Conservation (phyloP, 2,329 filamentous ascomycete species). For the Penicillium freii region DNA sequence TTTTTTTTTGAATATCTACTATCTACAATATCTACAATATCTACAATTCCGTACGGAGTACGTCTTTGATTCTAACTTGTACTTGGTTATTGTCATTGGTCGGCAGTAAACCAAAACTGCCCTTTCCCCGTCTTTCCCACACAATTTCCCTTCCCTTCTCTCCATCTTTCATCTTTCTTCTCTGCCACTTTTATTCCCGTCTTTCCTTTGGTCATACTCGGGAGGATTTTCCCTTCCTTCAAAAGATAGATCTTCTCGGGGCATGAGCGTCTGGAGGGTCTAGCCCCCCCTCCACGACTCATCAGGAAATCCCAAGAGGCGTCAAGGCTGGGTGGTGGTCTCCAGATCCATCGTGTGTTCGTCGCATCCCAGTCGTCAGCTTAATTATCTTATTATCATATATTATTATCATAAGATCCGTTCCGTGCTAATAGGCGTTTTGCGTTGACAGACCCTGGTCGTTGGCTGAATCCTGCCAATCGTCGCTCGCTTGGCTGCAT, state of each 20-base stretch:
- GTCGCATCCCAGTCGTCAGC: constrained; percentile 4
- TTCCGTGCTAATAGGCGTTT: constrained; percentile 6
- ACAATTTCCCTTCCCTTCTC: constrained; percentile 4
- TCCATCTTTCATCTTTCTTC: background rate
- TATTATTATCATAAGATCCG: constrained; percentile 7
- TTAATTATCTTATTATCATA: constrained; percentile 11
- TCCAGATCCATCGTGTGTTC: constrained; percentile 10
- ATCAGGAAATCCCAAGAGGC: constrained; percentile 4
- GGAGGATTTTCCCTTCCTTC: constrained; percentile 5
- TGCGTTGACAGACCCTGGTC: constrained; percentile 21
- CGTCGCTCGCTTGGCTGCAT: constrained; percentile 19
- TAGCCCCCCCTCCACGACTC: constrained; percentile 28
- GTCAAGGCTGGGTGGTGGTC: constrained; percentile 13
- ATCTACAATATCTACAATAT: background rate
- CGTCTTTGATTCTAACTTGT: background rate
- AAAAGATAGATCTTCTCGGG: constrained; percentile 20
- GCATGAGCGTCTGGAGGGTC: constrained; percentile 36
- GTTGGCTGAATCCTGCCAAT: constrained; percentile 22
- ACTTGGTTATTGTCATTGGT: background rate
- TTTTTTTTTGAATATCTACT: background rate
- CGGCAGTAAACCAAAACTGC: constrained; percentile 1
- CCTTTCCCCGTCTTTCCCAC: constrained; percentile 1
- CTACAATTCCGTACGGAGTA: background rate
- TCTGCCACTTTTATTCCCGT: background rate
- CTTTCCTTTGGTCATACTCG: background rate